These are phyloP conservation scores for Williopsis jadinii DNA, from an alignment of 1,139 yeast species.

Conservation along the genomic window DNA sequence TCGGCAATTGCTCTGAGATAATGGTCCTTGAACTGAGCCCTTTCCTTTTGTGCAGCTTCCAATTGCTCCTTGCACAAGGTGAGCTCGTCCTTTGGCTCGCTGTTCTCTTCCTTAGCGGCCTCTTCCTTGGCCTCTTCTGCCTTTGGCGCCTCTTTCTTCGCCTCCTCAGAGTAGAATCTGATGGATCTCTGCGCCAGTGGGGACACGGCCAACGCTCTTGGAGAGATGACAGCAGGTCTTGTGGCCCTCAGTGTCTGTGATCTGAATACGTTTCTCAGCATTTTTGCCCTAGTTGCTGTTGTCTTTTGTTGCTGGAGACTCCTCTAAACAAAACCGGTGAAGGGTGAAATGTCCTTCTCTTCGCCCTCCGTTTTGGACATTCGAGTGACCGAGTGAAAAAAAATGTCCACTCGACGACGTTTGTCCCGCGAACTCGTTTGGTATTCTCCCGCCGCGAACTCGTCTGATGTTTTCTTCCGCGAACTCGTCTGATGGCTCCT, in stretches of 20 bases:
- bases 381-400: no score
- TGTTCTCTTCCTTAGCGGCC: slow-evolving; percentile 8
- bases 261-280: slow-evolving; percentile 11
- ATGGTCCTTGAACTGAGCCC: slow-evolving; percentile 70
- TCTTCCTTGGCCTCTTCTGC: slow-evolving; percentile 6
- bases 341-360: no score
- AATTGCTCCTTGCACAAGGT: slow-evolving; percentile 39
- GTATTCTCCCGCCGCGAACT: no score
- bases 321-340: no score
- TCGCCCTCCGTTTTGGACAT: no score
- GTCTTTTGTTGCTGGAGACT: no score
- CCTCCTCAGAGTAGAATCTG: slow-evolving; percentile 23
- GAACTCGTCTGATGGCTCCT: no score
- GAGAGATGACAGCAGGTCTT: slow-evolving; percentile 4
- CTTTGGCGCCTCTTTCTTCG: slow-evolving; percentile 14
- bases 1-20: slow-evolving; percentile 78
- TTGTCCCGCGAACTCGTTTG: no score
- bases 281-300: neutral
- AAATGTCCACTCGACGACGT: no score
- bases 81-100: slow-evolving; percentile 19
- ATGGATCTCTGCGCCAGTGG: slow-evolving; percentile 4
- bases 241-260: slow-evolving; percentile 3
- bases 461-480: no score
- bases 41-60: slow-evolving; percentile 62
- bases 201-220: slow-evolving; percentile 1